Evolutionary conservation across 1,139 yeast species (phyloP), one percentile per base, ranked within the genome.

Genomic region (Zygoascus sp.): DNA sequence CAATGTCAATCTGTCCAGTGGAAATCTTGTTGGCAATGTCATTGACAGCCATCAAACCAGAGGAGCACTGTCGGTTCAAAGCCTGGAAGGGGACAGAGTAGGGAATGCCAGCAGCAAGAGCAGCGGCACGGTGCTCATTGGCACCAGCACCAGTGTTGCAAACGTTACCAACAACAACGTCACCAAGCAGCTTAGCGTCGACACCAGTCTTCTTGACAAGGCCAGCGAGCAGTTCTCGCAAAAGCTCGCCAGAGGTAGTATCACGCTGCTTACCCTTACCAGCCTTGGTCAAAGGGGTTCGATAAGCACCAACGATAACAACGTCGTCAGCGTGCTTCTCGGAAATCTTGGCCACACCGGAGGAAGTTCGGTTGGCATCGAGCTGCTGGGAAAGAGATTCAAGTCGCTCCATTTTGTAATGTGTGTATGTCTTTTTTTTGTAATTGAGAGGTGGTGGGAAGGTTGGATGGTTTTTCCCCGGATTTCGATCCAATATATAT

Each of bases 121-220:
- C 73, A 34, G 89, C 97, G 45, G 95, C 96, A 62, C 70, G 77
- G 68, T 87, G 95, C 68, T 88, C 96, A 50, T 83, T 82, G 49
- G 90, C 95, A 62, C 96, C 96, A 38, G 96, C 94, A 50, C 96
- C 96, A 48, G 79, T 77, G 69, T 88, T 87, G 62, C 89, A 75
- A 40, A 88, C 96, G 65, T 90, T 89, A 60, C 97, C 97, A 54
- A 85, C 80, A 35, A 83, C 83, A 53, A 89, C 81, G 59, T 89
- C 97, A 59, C 83, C 95, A 54, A 89, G 79, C 59, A 79, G 64
- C 53, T 69, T 66, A 45, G 81, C 80, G 65, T 84, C 88, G n/a
- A 80, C 70, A 46, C 81, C 72, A 42, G 77, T 64, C 58, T 75
- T 77, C 51, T 75, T 74, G 51, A 88, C 62, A 55, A 86, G 76